Conservation (phyloP, 148 eudicot genomes). For the Arctostaphylos glauca region DNA sequence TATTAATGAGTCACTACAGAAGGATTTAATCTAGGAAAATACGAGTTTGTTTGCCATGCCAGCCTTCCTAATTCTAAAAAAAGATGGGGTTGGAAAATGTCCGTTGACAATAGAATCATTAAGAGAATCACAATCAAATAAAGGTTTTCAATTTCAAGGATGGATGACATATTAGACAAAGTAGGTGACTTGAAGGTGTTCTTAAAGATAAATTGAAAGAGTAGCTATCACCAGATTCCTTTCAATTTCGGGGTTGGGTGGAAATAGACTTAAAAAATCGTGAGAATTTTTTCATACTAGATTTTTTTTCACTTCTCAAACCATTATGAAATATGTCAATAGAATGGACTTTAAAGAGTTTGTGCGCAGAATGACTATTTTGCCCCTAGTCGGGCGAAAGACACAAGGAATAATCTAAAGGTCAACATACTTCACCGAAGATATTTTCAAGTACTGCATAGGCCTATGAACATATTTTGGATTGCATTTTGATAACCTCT, state of each 20-base stretch:
- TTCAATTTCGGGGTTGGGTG: background rate
- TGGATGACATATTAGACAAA: background rate
- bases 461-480: too few relatives aligned
- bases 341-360: too few relatives aligned
- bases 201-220: background rate
- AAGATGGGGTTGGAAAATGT: background rate
- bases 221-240: background rate
- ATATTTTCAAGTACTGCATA: too few relatives aligned
- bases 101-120: background rate
- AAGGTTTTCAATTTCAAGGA: background rate
- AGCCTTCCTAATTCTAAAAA: background rate
- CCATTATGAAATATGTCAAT: too few relatives aligned
- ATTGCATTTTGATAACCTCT: too few relatives aligned
- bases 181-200: background rate
- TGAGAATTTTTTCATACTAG: too few relatives aligned
- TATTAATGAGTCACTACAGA: background rate
- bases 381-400: too few relatives aligned
- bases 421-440: too few relatives aligned
- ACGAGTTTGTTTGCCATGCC: background rate
- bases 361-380: too few relatives aligned
- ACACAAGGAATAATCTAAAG: too few relatives aligned
- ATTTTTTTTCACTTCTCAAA: too few relatives aligned
- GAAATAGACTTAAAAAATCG: background rate
- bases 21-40: background rate
- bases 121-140: background rate